Conservation (phyloP, 2,329 filamentous ascomycete species). For the Phyllosticta citriasiana region DNA sequence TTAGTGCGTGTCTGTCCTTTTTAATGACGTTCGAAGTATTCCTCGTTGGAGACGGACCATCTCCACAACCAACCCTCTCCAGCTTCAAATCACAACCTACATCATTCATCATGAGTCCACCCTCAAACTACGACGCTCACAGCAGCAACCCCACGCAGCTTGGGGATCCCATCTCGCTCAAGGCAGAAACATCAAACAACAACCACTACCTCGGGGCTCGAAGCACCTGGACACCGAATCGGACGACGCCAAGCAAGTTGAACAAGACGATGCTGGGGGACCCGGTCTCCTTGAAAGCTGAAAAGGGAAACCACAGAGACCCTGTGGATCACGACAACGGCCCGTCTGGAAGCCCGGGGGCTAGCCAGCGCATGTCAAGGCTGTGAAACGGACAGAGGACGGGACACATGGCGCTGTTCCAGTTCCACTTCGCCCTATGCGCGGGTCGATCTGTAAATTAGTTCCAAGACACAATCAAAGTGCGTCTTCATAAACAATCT, state of each 20-base stretch:
- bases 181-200: constrained; percentile 6
- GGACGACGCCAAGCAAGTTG: background rate
- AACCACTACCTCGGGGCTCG: background rate
- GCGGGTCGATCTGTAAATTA: background rate
- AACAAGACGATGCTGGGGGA: constrained; percentile 11
- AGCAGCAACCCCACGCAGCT: constrained; percentile 8
- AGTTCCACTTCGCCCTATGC: background rate
- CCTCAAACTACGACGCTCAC: constrained; percentile 1
- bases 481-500: background rate
- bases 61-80: background rate
- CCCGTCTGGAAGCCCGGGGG: background rate
- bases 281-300: constrained; percentile 6
- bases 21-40: background rate
- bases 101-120: background rate
- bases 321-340: constrained; percentile 10
- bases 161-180: constrained; percentile 7
- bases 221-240: background rate
- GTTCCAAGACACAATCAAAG: background rate
- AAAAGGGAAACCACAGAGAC: background rate
- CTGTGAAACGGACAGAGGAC: background rate
- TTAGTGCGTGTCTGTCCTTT: background rate
- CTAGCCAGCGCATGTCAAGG: background rate
- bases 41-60: background rate
- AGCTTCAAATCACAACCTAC: background rate
- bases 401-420: background rate